Evolutionary conservation across 371 early-diverging fungal genomes (phyloP).

Genomic region (Lichtheimia ornata): DNA sequence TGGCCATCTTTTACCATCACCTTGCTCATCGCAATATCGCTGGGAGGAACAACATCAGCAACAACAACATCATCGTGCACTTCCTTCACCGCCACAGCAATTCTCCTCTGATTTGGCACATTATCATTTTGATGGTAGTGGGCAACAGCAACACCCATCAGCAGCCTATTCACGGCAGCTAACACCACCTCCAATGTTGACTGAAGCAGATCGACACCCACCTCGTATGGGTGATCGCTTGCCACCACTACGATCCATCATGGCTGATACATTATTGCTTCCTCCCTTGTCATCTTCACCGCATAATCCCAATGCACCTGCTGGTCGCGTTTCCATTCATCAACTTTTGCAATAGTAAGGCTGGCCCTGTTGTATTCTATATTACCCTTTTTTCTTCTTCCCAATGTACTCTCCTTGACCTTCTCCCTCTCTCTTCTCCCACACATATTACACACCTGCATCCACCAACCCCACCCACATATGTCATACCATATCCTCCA

Average conservation of each 20-base stretch:
- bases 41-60: not conserved
- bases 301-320: no score
- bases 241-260: not conserved
- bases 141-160: not conserved
- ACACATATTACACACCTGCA: no score
- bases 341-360: no score
- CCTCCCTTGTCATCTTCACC: no score
- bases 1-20: not conserved
- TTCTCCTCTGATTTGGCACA: slow-evolving; percentile 1
- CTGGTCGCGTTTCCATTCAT: no score
- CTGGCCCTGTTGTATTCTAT: no score
- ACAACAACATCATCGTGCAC: not conserved
- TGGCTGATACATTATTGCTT: not conserved
- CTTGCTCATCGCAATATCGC: slow-evolving; percentile 1
- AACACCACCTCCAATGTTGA: slow-evolving; percentile 5
- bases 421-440: no score
- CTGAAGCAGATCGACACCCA: not conserved
- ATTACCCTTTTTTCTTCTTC: no score
- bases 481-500: no score
- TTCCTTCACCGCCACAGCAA: slow-evolving; percentile 1
- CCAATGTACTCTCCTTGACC: no score
- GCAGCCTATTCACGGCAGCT: not conserved
- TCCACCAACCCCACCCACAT: no score
- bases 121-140: slow-evolving; percentile 1
- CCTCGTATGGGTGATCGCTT: not conserved